phyloP scores from a whole-genome alignment of 164 flowering plant species.

The Litsea cubeba region DNA sequence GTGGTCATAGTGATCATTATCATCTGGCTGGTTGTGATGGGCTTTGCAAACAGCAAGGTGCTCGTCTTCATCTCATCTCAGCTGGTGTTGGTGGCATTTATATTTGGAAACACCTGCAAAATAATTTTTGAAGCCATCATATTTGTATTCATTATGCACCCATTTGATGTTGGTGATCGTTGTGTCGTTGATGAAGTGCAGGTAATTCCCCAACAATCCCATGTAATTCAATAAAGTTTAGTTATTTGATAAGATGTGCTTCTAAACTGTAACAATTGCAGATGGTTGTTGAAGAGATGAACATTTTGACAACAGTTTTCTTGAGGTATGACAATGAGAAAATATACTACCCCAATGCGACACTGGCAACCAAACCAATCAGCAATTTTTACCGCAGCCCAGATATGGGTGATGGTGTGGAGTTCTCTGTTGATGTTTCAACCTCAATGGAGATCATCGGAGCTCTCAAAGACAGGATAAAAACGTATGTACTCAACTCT shows the following conservation, averaged over 20 bases:
- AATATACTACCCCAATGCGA: slow-evolving; percentile 75
- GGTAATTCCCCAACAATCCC: slow-evolving; percentile 33
- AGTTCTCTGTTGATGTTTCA: slow-evolving; percentile 62
- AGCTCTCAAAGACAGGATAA: slow-evolving; percentile 50
- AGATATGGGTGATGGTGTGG: slow-evolving; percentile 69
- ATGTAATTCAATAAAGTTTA: neutral
- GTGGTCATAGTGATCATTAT: slow-evolving; percentile 42
- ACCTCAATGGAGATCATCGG: slow-evolving; percentile 61
- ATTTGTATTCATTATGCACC: slow-evolving; percentile 90
- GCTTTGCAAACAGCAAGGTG: slow-evolving; percentile 56
- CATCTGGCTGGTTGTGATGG: slow-evolving; percentile 66
- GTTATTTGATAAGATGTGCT: neutral
- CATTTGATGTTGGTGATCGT: slow-evolving; percentile 93
- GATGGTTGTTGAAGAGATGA: slow-evolving; percentile 95
- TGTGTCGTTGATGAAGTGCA: slow-evolving; percentile 92
- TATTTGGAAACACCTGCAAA: slow-evolving; percentile 80
- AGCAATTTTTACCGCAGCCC: slow-evolving; percentile 89
- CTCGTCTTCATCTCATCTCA: slow-evolving; percentile 80
- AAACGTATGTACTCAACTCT: slow-evolving; percentile 38
- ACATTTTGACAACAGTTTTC: slow-evolving; percentile 73
- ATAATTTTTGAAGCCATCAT: slow-evolving; percentile 78
- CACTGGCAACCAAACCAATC: slow-evolving; percentile 65
- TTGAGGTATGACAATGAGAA: slow-evolving; percentile 81
- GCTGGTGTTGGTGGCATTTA: slow-evolving; percentile 52
- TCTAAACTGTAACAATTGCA: slow-evolving; percentile 25